phyloP scores from a whole-genome alignment of 148 eudicot species.

The Beta vulgaris region DNA sequence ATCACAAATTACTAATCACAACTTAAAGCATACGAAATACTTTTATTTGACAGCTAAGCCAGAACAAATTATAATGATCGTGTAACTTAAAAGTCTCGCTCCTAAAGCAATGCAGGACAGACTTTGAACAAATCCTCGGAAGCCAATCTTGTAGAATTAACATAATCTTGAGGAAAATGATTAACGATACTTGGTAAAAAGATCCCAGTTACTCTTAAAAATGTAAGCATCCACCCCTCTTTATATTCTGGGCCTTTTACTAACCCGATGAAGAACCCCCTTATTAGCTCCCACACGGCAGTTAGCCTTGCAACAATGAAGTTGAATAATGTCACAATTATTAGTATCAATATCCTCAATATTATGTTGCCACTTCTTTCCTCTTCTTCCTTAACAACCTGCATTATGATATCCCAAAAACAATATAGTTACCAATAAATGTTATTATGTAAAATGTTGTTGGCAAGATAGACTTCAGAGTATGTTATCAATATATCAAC shows the following conservation, averaged over 20 bases:
- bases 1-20: too few species aligned
- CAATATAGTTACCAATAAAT: too few species aligned
- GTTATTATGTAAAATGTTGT: too few species aligned
- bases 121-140: slow-evolving; percentile 19
- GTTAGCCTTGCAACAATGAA: slow-evolving; percentile 27
- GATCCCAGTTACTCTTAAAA: slow-evolving; percentile 37
- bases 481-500: too few species aligned
- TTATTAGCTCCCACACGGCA: slow-evolving; percentile 60
- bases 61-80: too few species aligned
- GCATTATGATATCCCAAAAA: background rate
- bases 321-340: background rate
- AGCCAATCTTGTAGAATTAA: slow-evolving; percentile 47
- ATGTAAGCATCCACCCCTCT: slow-evolving; percentile 37
- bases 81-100: too few species aligned
- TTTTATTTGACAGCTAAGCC: too few species aligned
- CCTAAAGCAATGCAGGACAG: background rate
- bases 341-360: slow-evolving; percentile 6
- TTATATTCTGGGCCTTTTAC: slow-evolving; percentile 43
- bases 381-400: slow-evolving; percentile 22
- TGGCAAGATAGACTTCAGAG: too few species aligned
- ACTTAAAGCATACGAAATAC: too few species aligned
- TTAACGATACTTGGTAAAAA: slow-evolving; percentile 37
- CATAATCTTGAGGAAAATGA: slow-evolving; percentile 57
- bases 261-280: slow-evolving; percentile 46
- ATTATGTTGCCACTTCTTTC: slow-evolving; percentile 25